Evolutionary conservation across 2,329 filamentous ascomycete genomes (phyloP), one percentile per base, ranked within the genome.

Genomic region (Aspergillus sojae): DNA sequence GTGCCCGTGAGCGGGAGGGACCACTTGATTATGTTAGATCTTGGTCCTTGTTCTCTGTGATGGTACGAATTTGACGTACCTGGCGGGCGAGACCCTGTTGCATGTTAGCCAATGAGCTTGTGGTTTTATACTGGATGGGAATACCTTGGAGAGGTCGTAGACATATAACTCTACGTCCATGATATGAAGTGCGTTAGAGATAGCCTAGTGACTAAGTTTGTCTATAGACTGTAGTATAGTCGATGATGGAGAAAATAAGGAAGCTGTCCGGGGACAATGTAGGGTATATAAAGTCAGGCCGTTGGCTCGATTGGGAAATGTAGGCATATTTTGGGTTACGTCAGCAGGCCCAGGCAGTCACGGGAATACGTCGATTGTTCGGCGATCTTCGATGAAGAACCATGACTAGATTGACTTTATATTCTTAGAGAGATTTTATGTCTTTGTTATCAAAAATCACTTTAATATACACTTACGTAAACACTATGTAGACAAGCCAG

Each of bases 101-200:
- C 32, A 23, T 36, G 62, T 76, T 67, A 77, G 70, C 63, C 23
- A 23, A 57, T 54, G 5, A 30, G 32, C 28, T 62, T 45, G 43
- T 19, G 26, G 58, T 55, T 45, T n/a, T 52, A 36, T 58, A 41
- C 2, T 41, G 19, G 3, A 11, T 5, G 46, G 36, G 58, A 62
- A 36, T 65, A 82, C 81, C 76, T 81, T 80, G 39, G 91, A 94
- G 55, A 94, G 83, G 79, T 94, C 91, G 72, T 94, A 94, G 43
- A 93, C 85, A 62, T 93, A 89, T 32, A 94, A 82, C 71, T 92
- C 84, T 57, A 94, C 89, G 62, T 93, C 89, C 90, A 93, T 93
- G 21, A 45, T 68, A 58, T 41, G 23, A 57, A 60, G 58, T 21
- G 28, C 36, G 34, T 11, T 32, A 3, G 4, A 12, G 9, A 3